Percentiles rank a stretch among this genome's conserved stretches.
Conservation (phyloP, 2,329 filamentous ascomycete genomes). For the Diaporthe citriasiana region DNA sequence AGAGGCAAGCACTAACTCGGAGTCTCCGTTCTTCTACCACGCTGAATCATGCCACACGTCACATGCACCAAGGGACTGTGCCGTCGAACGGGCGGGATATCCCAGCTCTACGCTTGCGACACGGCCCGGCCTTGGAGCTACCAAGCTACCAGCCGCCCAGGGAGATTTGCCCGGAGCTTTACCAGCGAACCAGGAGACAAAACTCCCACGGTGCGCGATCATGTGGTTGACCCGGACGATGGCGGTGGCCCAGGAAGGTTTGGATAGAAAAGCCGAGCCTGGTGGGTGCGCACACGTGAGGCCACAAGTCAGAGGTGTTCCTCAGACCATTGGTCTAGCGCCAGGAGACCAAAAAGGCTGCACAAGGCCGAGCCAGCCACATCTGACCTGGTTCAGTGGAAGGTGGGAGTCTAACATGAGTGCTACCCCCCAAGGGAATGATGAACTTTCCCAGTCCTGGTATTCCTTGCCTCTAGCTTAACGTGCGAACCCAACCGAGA, state of each 20-base stretch:
- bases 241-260: not conserved
- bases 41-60: slow-evolving; percentile 30
- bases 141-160: slow-evolving; percentile 10
- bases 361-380: slow-evolving; percentile 7
- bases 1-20: slow-evolving; percentile 16
- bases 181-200: slow-evolving; percentile 9
- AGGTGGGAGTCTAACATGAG: not conserved
- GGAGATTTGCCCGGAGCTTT: slow-evolving; percentile 12
- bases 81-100: slow-evolving; percentile 30
- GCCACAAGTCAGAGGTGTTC: not conserved
- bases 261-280: not conserved
- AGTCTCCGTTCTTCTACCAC: slow-evolving; percentile 29
- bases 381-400: not conserved
- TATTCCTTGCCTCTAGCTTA: slow-evolving; percentile 6
- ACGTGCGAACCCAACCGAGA: slow-evolving; percentile 22
- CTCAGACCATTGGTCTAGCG: not conserved
- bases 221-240: not conserved
- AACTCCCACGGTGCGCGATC: not conserved
- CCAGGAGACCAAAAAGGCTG: slow-evolving; percentile 16
- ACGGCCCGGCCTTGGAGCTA: slow-evolving; percentile 26
- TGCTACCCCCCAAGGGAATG: not conserved
- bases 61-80: slow-evolving; percentile 25
- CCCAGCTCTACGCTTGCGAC: slow-evolving; percentile 23
- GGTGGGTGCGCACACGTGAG: not conserved
- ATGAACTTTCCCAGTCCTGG: slow-evolving; percentile 2